Conservation (phyloP, 805 yeast species). For the Nakazawaea populi region DNA sequence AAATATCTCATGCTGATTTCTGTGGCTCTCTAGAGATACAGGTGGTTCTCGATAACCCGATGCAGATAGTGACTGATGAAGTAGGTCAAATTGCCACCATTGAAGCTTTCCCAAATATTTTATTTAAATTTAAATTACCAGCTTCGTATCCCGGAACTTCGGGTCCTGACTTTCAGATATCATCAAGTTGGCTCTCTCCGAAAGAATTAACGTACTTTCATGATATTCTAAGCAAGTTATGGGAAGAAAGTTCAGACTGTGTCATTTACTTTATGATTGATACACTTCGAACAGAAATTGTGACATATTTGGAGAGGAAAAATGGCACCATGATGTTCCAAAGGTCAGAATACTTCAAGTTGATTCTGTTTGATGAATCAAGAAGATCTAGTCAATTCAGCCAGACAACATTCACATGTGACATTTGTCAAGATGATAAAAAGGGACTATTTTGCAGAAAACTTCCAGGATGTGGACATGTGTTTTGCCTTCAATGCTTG, state of each 20-base stretch:
- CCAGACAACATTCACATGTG: slow-evolving; percentile 38
- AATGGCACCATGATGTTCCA: neutral
- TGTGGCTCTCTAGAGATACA: slow-evolving; percentile 26
- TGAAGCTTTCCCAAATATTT: slow-evolving; percentile 26
- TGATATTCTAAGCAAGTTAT: slow-evolving; percentile 20
- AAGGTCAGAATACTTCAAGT: neutral
- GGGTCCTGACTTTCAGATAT: slow-evolving; percentile 23
- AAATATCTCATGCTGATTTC: slow-evolving; percentile 8
- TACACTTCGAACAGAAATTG: slow-evolving; percentile 22
- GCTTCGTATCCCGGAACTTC: slow-evolving; percentile 27
- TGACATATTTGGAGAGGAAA: slow-evolving; percentile 12
- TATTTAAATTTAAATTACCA: slow-evolving; percentile 26
- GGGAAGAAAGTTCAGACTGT: slow-evolving; percentile 31
- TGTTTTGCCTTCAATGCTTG: slow-evolving; percentile 42
- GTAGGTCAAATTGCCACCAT: slow-evolving; percentile 12
- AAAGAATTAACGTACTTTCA: slow-evolving; percentile 14
- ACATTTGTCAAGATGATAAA: slow-evolving; percentile 46
- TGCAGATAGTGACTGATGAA: slow-evolving; percentile 11
- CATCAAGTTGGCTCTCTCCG: slow-evolving; percentile 25
- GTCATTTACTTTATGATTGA: slow-evolving; percentile 40
- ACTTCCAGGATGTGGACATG: slow-evolving; percentile 41
- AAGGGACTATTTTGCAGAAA: slow-evolving; percentile 36
- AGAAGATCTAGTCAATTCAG: slow-evolving; percentile 24
- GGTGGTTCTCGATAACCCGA: slow-evolving; percentile 16
- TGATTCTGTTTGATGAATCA: slow-evolving; percentile 16